Conservation (phyloP, 805 yeast genomes). For the Clavispora fructus region DNA sequence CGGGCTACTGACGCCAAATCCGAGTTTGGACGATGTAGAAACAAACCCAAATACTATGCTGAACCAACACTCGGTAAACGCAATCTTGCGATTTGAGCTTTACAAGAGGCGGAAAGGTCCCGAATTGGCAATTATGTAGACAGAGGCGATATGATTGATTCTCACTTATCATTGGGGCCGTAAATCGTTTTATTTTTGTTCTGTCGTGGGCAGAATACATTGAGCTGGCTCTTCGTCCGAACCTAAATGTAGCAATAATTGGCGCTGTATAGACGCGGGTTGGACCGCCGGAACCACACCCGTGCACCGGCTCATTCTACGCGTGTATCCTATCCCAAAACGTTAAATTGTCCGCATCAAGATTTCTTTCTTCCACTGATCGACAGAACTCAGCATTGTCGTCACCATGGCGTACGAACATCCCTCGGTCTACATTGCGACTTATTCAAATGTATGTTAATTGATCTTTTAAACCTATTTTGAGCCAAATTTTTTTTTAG, state of each 20-base stretch:
- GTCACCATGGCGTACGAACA: constrained; percentile 24
- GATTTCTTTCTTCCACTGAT: constrained; percentile 9
- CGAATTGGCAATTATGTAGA: too few species aligned
- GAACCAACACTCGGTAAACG: too few species aligned
- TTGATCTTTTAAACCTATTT: not conserved
- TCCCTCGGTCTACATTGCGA: constrained; percentile 40
- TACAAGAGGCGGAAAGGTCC: too few species aligned
- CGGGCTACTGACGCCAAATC: too few species aligned
- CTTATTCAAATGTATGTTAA: constrained; percentile 40
- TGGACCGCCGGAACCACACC: not conserved
- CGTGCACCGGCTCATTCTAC: constrained; percentile 8
- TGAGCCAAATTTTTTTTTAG: not conserved
- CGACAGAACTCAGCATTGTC: constrained; percentile 1
- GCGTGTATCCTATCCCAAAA: constrained; percentile 14
- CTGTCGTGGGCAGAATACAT: too few species aligned
- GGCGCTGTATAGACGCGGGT: not conserved
- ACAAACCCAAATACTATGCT: too few species aligned
- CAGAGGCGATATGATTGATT: too few species aligned
- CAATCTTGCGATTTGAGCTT: too few species aligned
- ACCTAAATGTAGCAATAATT: not conserved
- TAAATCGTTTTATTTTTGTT: too few species aligned
- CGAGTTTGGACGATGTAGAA: too few species aligned
- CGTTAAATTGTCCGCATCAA: constrained; percentile 16
- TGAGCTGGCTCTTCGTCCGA: not conserved
- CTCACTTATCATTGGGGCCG: too few species aligned